Evolutionary conservation across 140 eudicot genomes (phyloP), one percentile per base, ranked within the genome.

Genomic region (Anethum foeniculum): DNA sequence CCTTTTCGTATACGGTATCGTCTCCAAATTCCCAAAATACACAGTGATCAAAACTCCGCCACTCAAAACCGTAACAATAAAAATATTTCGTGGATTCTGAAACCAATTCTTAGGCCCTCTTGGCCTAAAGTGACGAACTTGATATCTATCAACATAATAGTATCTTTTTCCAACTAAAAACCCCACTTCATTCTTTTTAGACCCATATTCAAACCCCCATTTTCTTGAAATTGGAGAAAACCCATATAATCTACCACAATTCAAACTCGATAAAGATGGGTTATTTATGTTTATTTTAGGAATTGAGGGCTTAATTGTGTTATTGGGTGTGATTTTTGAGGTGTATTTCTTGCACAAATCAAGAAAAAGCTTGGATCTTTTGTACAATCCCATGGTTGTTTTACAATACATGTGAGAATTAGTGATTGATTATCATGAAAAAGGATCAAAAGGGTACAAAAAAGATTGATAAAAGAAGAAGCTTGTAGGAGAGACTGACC

Each of bases 1-100:
- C 0, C 97, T 76, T 60, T 94, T 94, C 0, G 98, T 94, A 54
- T 92, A 92, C 23, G 98, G 98, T n/a, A 94, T 78, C 3, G 94
- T 87, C 83, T 94, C 98, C 71, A 84, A 77, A 72, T 88, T 92
- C 58, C 98, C 96, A 79, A 85, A 88, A 52, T 90, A 90, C 9
- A 94, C 9, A 46, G 96, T 89, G 3, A 89, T 28, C 9, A 85
- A 88, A 69, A 86, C 41, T 3, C 97, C 98, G 14, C 91, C 84
- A 41, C 93, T 90, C 1, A 92, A 75, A 56, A 94, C 44, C 2
- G 86, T 86, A 12, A 82, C 84, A 3, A 85, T 80, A 27, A 92
- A 74, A 23, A 84, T 68, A 47, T 76, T 79, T 49, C 87, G 88
- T 14, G 95, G 98, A 85, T 89, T 89, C 48, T 94, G 79, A 51